Evolutionary conservation across 2,329 filamentous ascomycete species (phyloP).

Genomic region (Nigrospora osmanthi): DNA sequence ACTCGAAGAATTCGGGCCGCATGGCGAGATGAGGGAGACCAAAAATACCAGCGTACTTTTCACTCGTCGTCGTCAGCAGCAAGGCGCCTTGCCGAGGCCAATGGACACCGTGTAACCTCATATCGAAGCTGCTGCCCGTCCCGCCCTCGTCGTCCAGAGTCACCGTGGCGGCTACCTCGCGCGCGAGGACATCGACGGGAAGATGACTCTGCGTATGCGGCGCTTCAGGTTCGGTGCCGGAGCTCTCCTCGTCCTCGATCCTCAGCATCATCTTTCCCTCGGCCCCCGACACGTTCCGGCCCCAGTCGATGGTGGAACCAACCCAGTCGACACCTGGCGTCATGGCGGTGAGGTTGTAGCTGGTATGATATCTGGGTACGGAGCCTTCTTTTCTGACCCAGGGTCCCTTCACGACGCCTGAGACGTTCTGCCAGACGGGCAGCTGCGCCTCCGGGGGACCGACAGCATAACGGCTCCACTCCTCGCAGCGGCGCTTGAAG

Average conservation of each 20-base stretch:
- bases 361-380: conserved; percentile 35
- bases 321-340: conserved; percentile 61
- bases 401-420: conserved; percentile 67
- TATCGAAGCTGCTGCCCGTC: conserved; percentile 68
- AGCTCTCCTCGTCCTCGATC: conserved; percentile 48
- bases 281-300: conserved; percentile 70
- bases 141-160: conserved; percentile 65
- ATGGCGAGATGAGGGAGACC: conserved; percentile 77
- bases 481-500: conserved; percentile 58
- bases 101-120: conserved; percentile 77
- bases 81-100: conserved; percentile 74
- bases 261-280: conserved; percentile 64
- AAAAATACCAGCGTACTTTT: conserved; percentile 91
- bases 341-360: conserved; percentile 57
- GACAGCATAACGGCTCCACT: conserved; percentile 48
- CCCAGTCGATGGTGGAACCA: conserved; percentile 51
- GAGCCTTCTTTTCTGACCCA: conserved; percentile 57
- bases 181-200: conserved; percentile 45
- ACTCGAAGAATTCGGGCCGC: conserved; percentile 44
- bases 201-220: conserved; percentile 22
- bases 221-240: conserved; percentile 33
- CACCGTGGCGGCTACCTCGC: conserved; percentile 62
- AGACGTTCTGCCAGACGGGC: conserved; percentile 68
- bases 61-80: conserved; percentile 80
- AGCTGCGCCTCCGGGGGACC: conserved; percentile 31